Evolutionary conservation across 139 green algal species (phyloP).

Genomic region (Marvania coccoides): DNA sequence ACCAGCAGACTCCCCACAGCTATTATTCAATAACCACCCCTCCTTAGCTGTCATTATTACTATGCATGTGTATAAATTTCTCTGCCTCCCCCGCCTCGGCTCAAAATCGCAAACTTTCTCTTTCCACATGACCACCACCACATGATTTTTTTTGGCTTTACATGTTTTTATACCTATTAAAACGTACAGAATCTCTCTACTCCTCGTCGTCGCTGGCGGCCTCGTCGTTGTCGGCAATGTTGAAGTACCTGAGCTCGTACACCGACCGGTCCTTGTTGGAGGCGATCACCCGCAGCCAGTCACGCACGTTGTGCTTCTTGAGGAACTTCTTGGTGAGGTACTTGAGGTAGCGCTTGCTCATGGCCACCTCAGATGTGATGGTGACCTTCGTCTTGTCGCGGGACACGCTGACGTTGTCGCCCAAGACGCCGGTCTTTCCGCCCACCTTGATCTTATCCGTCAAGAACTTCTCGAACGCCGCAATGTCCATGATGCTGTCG

Average conservation of each 20-base stretch:
- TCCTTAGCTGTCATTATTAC: too few species aligned
- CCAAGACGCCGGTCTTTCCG: constrained; percentile 82
- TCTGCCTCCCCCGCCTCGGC: too few species aligned
- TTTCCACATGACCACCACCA: too few species aligned
- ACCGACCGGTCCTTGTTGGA: constrained; percentile 94
- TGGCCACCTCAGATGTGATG: constrained; percentile 68
- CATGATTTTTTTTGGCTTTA: neutral
- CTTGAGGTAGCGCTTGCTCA: constrained; percentile 94
- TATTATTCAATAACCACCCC: too few species aligned
- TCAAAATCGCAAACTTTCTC: too few species aligned
- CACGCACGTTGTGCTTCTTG: constrained; percentile 99
- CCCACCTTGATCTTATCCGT: constrained; percentile 95
- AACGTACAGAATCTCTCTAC: constrained; percentile 1
- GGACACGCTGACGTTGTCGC: constrained; percentile 70
- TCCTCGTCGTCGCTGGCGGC: constrained; percentile 79
- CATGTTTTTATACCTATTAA: neutral
- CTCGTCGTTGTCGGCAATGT: constrained; percentile 87
- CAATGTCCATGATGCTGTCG: constrained; percentile 90
- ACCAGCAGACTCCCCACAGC: too few species aligned
- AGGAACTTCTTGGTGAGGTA: constrained; percentile 99
- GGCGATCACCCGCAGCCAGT: constrained; percentile 98
- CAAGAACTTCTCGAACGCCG: constrained; percentile 97
- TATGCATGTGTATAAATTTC: too few species aligned
- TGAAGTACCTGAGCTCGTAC: constrained; percentile 99
- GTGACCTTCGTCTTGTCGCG: constrained; percentile 89